Conservation (phyloP, 2,329 filamentous ascomycete species). For the Aspergillus sp. region DNA sequence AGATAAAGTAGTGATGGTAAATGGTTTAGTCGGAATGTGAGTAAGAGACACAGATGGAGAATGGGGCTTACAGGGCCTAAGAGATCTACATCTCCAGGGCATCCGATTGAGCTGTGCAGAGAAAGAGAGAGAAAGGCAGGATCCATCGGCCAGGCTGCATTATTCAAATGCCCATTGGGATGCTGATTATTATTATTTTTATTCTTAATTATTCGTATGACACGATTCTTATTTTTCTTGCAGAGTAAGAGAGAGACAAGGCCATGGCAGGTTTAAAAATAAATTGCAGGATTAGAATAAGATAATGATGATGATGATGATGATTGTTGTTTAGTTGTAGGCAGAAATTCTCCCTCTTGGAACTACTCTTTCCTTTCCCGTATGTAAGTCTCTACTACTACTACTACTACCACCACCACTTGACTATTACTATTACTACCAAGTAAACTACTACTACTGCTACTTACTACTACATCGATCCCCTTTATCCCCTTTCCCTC, state of each 20-base stretch:
- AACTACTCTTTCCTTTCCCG: conserved; percentile 8
- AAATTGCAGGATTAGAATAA: neutral
- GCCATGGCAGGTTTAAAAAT: neutral
- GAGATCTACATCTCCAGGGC: neutral
- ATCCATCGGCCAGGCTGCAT: conserved; percentile 2
- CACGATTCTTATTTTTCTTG: neutral
- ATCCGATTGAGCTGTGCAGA: neutral
- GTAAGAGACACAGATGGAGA: neutral
- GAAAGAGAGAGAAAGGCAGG: neutral
- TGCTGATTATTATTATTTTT: neutral
- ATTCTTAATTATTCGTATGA: neutral
- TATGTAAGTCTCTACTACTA: conserved; percentile 2
- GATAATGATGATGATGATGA: conserved; percentile 1
- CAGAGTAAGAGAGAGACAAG: no score
- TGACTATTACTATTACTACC: no score
- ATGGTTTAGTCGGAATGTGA: neutral
- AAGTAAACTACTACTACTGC: neutral
- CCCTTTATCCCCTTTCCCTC: neutral
- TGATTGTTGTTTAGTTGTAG: conserved; percentile 7
- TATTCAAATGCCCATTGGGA: neutral
- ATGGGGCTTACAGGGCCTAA: neutral
- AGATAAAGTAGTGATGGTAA: neutral
- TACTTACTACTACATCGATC: no score
- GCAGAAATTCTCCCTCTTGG: neutral
- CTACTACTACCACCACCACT: neutral